A percentile compares a stretch with the other conserved stretches of the same genome.
Evolutionary conservation across 2,329 filamentous ascomycete genomes (phyloP).

Genomic region (Hysterium pulicare): DNA sequence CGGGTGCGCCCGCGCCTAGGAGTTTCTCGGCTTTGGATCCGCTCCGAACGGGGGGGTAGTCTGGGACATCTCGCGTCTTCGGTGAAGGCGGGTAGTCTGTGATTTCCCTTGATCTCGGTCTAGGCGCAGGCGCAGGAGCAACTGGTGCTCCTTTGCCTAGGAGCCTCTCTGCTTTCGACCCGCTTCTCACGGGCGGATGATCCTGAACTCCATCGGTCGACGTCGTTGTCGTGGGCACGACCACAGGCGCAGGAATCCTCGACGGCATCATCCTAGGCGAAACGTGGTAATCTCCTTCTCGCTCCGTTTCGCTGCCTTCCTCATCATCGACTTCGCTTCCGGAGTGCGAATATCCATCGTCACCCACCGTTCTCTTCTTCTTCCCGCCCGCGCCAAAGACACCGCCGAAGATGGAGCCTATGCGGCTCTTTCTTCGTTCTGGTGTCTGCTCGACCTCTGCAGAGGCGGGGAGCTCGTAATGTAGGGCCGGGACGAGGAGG

Average conservation of each 20-base stretch:
- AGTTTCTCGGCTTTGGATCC: too few species aligned
- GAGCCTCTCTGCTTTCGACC: too few species aligned
- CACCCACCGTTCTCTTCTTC: slow-evolving; percentile 23
- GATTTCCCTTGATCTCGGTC: too few species aligned
- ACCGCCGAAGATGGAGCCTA: slow-evolving; percentile 22
- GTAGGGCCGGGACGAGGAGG: slow-evolving; percentile 75
- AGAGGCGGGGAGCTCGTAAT: slow-evolving; percentile 35
- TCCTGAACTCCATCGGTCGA: too few species aligned
- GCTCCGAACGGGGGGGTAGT: too few species aligned
- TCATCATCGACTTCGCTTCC: slow-evolving; percentile 22
- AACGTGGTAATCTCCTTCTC: slow-evolving; percentile 16
- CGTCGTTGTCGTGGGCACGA: too few species aligned
- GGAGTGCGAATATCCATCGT: slow-evolving; percentile 30
- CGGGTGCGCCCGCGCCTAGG: too few species aligned
- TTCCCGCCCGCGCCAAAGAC: slow-evolving; percentile 21
- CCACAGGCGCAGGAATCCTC: neutral
- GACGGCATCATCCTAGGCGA: neutral
- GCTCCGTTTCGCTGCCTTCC: slow-evolving; percentile 17
- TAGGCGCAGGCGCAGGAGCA: too few species aligned
- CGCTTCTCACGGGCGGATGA: too few species aligned
- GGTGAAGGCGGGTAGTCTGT: too few species aligned
- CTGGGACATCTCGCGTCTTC: too few species aligned
- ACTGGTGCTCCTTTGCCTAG: too few species aligned
- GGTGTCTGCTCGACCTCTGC: slow-evolving; percentile 18
- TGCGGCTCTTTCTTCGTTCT: slow-evolving; percentile 23